Conservation (phyloP, 345 rosid species). For the Eucalyptus tenuipes region DNA sequence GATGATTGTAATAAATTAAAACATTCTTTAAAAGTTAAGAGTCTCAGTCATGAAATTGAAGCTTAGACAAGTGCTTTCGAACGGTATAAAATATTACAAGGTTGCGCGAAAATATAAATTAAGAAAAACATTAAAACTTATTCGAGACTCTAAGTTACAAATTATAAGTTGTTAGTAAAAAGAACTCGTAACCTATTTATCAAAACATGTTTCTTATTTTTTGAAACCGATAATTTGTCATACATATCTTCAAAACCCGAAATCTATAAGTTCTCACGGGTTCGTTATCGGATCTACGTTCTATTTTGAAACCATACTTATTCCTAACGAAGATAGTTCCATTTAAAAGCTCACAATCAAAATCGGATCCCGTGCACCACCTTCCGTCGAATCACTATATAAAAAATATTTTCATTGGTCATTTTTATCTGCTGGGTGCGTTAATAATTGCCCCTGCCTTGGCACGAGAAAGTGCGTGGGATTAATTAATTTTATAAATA, state of each 20-base stretch:
- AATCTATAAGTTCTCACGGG: accelerated
- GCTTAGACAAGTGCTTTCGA: accelerated
- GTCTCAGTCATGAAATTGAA: too few species aligned
- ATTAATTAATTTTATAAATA: not conserved
- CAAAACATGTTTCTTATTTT: accelerated
- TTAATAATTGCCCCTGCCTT: not conserved
- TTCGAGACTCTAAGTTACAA: accelerated
- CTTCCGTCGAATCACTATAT: not conserved
- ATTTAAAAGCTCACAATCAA: not conserved
- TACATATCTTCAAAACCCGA: accelerated
- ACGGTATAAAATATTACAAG: accelerated
- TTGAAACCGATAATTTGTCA: accelerated
- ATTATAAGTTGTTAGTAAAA: too few species aligned
- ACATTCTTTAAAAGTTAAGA: too few species aligned
- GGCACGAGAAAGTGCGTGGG: not conserved
- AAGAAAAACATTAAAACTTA: too few species aligned
- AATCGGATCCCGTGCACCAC: not conserved
- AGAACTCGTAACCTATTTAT: accelerated
- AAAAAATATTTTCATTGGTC: not conserved
- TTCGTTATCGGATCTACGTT: accelerated
- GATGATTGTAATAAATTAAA: too few species aligned
- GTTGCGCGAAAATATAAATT: too few species aligned
- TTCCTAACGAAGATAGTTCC: accelerated
- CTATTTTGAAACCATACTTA: accelerated
- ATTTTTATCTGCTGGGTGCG: not conserved